Evolutionary conservation across 208 protist species (phyloP).

Genomic region (Acanthamoeba castellanii): DNA sequence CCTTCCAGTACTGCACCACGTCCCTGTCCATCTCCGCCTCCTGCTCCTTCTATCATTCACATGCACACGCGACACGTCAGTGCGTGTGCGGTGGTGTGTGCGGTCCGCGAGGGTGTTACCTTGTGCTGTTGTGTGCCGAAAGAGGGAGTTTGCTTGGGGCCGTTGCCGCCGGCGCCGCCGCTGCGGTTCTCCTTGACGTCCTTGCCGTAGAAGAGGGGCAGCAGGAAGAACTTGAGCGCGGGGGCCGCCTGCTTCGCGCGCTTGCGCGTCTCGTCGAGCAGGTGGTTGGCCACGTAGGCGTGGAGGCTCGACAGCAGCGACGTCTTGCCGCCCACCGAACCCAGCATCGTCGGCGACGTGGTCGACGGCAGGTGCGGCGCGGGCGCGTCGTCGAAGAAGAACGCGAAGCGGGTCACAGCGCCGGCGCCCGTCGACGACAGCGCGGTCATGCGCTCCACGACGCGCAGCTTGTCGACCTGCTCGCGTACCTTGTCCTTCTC

Average conservation of each 20-base stretch:
- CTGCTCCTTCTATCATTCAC: not conserved
- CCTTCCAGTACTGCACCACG: constrained; percentile 51
- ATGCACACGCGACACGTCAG: not conserved
- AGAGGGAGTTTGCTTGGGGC: not conserved
- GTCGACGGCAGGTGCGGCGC: constrained; percentile 9
- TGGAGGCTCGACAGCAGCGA: constrained; percentile 38
- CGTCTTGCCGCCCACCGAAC: not conserved
- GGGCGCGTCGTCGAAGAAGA: constrained; percentile 50
- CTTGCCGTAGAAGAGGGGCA: constrained; percentile 41
- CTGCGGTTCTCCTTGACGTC: not conserved
- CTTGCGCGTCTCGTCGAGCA: constrained; percentile 19
- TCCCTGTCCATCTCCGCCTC: constrained; percentile 49
- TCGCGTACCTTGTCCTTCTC: constrained; percentile 31
- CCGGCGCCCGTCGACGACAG: not conserved
- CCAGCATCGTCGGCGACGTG: not conserved
- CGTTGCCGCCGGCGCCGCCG: not conserved
- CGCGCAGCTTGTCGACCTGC: not conserved
- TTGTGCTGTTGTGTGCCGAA: not conserved
- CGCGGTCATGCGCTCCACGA: not conserved
- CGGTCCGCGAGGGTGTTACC: not conserved
- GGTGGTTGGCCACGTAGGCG: constrained; percentile 32
- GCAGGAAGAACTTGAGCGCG: not conserved
- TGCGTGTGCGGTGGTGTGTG: not conserved
- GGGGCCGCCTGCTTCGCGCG: not conserved
- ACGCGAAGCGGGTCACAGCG: not conserved